phyloP scores from a whole-genome alignment of 1,284 basidiomycete genomes.

The Cryptococcus hybrid region DNA sequence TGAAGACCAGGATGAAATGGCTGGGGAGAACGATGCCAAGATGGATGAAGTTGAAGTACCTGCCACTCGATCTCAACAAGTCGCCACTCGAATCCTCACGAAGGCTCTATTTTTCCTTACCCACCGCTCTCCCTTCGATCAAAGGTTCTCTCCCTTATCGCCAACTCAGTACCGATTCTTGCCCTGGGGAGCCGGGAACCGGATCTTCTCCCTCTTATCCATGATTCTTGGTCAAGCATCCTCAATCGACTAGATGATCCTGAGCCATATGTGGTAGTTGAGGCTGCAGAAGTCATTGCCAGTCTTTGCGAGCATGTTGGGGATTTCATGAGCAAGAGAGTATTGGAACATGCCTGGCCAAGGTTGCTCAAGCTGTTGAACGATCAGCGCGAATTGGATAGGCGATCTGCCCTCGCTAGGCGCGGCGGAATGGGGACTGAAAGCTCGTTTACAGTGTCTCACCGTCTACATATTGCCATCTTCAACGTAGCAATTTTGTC shows the following conservation, averaged over 20 bases:
- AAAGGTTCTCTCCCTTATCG: constrained; percentile 70
- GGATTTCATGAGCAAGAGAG: constrained; percentile 72
- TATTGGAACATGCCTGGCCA: constrained; percentile 91
- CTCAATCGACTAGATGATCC: constrained; percentile 72
- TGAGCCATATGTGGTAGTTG: constrained; percentile 72
- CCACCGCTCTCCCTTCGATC: constrained; percentile 78
- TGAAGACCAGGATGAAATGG: constrained; percentile 24
- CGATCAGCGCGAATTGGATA: constrained; percentile 61
- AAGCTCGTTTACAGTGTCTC: constrained; percentile 57
- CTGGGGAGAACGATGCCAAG: constrained; percentile 30
- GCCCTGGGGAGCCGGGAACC: constrained; percentile 56
- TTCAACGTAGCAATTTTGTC: constrained; percentile 66
- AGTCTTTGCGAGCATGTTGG: constrained; percentile 66
- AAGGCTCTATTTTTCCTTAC: constrained; percentile 87
- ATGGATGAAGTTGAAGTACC: constrained; percentile 53
- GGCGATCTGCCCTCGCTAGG: constrained; percentile 60
- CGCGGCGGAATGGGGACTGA: constrained; percentile 45
- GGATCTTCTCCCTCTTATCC: constrained; percentile 76
- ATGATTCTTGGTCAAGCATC: constrained; percentile 84
- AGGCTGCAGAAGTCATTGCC: constrained; percentile 68
- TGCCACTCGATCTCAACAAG: constrained; percentile 66
- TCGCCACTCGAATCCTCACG: constrained; percentile 78
- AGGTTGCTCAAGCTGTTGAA: constrained; percentile 63
- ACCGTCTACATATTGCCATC: constrained; percentile 69
- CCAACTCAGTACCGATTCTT: constrained; percentile 69